Percentiles rank a stretch among this genome's conserved stretches.
Conservation (phyloP, 2,329 filamentous ascomycete species). For the Neurospora sp. region DNA sequence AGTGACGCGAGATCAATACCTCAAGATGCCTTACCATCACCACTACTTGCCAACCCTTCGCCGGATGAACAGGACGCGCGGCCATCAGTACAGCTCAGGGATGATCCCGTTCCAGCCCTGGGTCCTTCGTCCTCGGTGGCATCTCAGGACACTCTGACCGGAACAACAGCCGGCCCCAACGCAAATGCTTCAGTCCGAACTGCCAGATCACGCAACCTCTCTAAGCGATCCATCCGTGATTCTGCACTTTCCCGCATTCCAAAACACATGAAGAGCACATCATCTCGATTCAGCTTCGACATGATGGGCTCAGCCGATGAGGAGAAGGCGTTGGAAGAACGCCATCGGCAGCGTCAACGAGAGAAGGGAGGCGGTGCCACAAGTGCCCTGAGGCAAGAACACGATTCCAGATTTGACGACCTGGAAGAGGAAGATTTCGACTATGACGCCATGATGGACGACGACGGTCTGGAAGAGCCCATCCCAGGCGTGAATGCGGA, state of each 20-base stretch:
- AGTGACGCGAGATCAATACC: not conserved
- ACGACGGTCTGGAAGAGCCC: slow-evolving; percentile 55
- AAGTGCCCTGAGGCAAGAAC: slow-evolving; percentile 10
- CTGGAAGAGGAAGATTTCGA: slow-evolving; percentile 52
- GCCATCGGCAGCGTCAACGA: slow-evolving; percentile 56
- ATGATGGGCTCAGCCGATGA: slow-evolving; percentile 61
- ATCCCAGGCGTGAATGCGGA: slow-evolving; percentile 47
- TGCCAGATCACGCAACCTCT: slow-evolving; percentile 40
- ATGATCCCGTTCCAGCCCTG: slow-evolving; percentile 20
- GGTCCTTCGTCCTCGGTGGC: slow-evolving; percentile 22
- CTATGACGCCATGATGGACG: slow-evolving; percentile 55
- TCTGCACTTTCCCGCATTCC: slow-evolving; percentile 39
- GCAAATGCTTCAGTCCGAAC: slow-evolving; percentile 27
- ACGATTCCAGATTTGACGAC: slow-evolving; percentile 49
- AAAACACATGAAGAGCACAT: slow-evolving; percentile 63
- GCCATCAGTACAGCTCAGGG: slow-evolving; percentile 31
- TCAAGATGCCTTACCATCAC: not conserved
- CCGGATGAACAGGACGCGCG: slow-evolving; percentile 6
- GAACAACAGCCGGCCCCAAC: slow-evolving; percentile 11
- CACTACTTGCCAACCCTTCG: slow-evolving; percentile 15
- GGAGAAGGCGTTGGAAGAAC: slow-evolving; percentile 62
- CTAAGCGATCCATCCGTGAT: slow-evolving; percentile 35
- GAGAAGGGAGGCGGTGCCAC: slow-evolving; percentile 35
- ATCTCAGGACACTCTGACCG: slow-evolving; percentile 19
- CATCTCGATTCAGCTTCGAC: slow-evolving; percentile 74